phyloP scores from a whole-genome alignment of 148 eudicot species.

The Polygonum maritimum region DNA sequence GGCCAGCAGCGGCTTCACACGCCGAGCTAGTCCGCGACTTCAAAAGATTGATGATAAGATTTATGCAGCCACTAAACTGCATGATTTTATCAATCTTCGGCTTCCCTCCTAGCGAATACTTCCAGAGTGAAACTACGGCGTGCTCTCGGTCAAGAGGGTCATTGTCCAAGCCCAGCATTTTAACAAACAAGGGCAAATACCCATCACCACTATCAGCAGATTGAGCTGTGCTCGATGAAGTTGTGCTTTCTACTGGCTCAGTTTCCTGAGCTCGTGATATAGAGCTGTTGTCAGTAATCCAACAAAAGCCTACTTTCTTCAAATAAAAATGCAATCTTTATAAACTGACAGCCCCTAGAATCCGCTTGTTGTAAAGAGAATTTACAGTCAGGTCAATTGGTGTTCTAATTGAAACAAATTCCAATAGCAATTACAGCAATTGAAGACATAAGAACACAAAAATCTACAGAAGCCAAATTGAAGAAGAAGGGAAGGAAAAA shows the following conservation, averaged over 20 bases:
- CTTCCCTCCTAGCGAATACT: conserved; percentile 71
- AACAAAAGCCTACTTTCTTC: not conserved
- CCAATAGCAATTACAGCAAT: not conserved
- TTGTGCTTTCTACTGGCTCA: conserved; percentile 20
- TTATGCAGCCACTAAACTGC: conserved; percentile 51
- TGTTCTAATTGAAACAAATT: not conserved
- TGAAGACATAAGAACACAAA: not conserved
- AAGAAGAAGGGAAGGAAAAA: not conserved
- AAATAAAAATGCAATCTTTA: not conserved
- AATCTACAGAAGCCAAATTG: not conserved
- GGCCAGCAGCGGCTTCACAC: conserved; percentile 85
- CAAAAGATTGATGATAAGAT: conserved; percentile 62
- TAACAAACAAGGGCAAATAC: conserved; percentile 61
- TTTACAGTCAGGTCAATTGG: not conserved
- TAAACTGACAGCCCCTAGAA: not conserved
- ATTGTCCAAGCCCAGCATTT: conserved; percentile 85
- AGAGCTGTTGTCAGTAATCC: not conserved
- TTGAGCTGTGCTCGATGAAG: conserved; percentile 21
- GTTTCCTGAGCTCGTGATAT: conserved; percentile 29
- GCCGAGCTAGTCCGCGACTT: conserved; percentile 52
- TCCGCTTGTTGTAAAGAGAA: not conserved
- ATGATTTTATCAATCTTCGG: conserved; percentile 51
- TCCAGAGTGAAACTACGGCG: conserved; percentile 71
- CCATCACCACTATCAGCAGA: conserved; percentile 27
- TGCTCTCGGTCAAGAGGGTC: conserved; percentile 74